Base-by-base conservation (phyloP, 441 rosid genomes). In the Pelargonium myrrhifolium region DNA sequence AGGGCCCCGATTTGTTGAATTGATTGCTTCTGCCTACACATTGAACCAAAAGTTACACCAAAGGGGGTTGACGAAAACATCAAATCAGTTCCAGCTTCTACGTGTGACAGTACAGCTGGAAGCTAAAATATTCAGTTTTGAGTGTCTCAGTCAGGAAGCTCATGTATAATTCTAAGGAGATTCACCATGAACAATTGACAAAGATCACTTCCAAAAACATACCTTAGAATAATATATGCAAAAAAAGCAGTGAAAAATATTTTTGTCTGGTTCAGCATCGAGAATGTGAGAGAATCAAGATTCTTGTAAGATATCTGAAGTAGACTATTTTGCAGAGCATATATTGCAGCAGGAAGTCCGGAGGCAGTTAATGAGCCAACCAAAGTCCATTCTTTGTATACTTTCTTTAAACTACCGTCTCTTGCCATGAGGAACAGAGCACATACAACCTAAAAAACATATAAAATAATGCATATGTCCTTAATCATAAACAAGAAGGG, bases 281-380 rank as follows among this genome's bases (percentile, higher is more conserved):
- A 89, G 80, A 94, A 94, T 0, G 99, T 88, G 68, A 94, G 85
- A 24, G 98, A 94, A 79, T 92, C 99, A 45, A 94, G 98, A 80
- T 81, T 92, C 82, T 81, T 82, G 84, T 94, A 94, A 26, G 99
- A 92, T 75, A 94, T 89, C 88, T 92, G 99, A 80, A 94, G 83
- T 90, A 94, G 83, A 78, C 99, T 94, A 79, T 94, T 94, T 75
- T 94, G 98, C 65, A 94, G 75, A 0, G 99, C 99, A 67, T 92
- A 94, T 40, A 94, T 86, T 45, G 94, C 97, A 15, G 99, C 98
- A 64, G 99, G 99, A 76, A 92, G 94, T 72, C 96, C 99, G 7
- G 99, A 94, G 58, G 99, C 96, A 61, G 94, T 87, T 75, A 94
- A 77, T 15, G 99, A 94, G 20, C 89, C 89, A 63, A 85, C 75